A percentile compares a stretch with the other conserved stretches of the same genome.
phyloP scores from a whole-genome alignment of 805 yeast species.

The Cyberlindnera mrakii region DNA sequence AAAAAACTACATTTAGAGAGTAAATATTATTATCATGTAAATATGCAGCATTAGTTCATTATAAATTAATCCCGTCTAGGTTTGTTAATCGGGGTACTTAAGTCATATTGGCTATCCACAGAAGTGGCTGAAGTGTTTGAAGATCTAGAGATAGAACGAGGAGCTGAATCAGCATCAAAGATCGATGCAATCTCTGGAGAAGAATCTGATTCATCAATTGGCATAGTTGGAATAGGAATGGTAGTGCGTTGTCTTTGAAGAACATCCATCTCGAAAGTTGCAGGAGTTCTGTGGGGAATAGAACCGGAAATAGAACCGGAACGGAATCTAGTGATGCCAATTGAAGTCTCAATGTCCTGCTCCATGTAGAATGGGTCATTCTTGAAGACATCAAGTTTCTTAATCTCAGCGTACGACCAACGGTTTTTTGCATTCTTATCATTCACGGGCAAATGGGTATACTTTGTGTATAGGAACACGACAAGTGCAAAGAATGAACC shows the following conservation, averaged over 20 bases:
- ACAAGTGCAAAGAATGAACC: slow-evolving; percentile 80
- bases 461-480: slow-evolving; percentile 65
- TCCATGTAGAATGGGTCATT: slow-evolving; percentile 30
- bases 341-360: slow-evolving; percentile 6
- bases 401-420: slow-evolving; percentile 53
- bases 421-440: slow-evolving; percentile 53
- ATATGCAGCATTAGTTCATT: background rate
- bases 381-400: slow-evolving; percentile 25
- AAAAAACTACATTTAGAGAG: background rate
- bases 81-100: slow-evolving; percentile 1
- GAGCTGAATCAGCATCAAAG: slow-evolving; percentile 12
- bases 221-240: slow-evolving; percentile 2
- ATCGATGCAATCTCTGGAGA: slow-evolving; percentile 22
- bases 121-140: slow-evolving; percentile 26
- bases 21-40: background rate
- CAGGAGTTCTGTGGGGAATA: background rate
- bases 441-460: slow-evolving; percentile 58
- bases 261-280: slow-evolving; percentile 22
- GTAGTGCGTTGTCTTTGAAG: slow-evolving; percentile 13
- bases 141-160: slow-evolving; percentile 25
- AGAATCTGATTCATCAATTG: slow-evolving; percentile 10
- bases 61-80: slow-evolving; percentile 1
- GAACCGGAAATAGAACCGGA: slow-evolving; percentile 1
- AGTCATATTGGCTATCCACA: slow-evolving; percentile 20
- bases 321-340: slow-evolving; percentile 9